phyloP scores from a whole-genome alignment of 1,139 yeast genomes.

The Spathaspora sp. region DNA sequence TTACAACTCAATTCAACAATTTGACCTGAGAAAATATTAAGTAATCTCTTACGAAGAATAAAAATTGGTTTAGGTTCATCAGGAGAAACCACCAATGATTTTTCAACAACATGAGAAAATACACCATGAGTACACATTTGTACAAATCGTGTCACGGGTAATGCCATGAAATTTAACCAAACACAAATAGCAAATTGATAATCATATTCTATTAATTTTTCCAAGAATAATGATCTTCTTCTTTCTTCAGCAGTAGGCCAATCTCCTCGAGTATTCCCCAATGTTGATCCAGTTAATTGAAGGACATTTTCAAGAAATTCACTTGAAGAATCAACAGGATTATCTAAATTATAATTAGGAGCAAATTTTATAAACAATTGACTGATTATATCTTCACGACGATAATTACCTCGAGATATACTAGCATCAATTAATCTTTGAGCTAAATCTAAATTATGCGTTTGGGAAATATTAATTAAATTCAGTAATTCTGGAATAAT shows the following conservation, averaged over 20 bases:
- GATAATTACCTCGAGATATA: conserved; percentile 54
- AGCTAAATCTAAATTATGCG: conserved; percentile 69
- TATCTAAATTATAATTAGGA: conserved; percentile 38
- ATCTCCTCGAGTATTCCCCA: conserved; percentile 80
- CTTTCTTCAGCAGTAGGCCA: conserved; percentile 93
- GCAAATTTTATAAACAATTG: conserved; percentile 62
- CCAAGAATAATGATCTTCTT: conserved; percentile 73
- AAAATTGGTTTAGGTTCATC: conserved; percentile 50
- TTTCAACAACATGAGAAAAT: conserved; percentile 81
- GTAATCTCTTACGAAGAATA: conserved; percentile 62
- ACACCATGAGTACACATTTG: conserved; percentile 87
- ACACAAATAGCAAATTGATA: conserved; percentile 55
- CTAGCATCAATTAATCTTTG: conserved; percentile 70
- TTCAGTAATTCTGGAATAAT: conserved; percentile 67
- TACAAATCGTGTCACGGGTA: conserved; percentile 57
- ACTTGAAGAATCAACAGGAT: conserved; percentile 40
- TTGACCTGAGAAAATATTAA: conserved; percentile 59
- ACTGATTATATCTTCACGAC: conserved; percentile 62
- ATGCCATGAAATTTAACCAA: conserved; percentile 58
- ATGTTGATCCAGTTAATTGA: conserved; percentile 63
- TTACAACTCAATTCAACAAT: conserved; percentile 70
- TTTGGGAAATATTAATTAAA: conserved; percentile 50
- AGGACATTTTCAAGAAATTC: conserved; percentile 64
- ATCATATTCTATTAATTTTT: conserved; percentile 69
- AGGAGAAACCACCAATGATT: conserved; percentile 44